phyloP scores from a whole-genome alignment of 1,284 basidiomycete species.

The Cryptococcus sp. region DNA sequence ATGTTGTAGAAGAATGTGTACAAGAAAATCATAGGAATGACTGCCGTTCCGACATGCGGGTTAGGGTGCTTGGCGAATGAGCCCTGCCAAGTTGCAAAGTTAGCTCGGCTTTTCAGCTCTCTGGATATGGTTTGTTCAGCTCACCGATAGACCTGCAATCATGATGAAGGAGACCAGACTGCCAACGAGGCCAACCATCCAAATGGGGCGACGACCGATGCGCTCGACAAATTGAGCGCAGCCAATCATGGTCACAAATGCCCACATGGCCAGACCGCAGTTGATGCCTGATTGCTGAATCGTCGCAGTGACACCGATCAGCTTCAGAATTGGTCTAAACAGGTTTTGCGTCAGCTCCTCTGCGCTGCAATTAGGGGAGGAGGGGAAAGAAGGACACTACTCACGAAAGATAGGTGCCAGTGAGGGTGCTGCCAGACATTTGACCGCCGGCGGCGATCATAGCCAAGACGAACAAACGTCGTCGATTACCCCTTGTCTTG shows the following conservation, averaged over 20 bases:
- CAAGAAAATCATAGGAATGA: conserved; percentile 43
- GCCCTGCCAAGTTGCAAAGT: neutral
- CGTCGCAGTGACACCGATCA: conserved; percentile 61
- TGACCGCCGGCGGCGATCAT: neutral
- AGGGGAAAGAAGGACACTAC: too few species aligned
- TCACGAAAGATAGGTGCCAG: neutral
- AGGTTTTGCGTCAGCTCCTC: conserved; percentile 69
- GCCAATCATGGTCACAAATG: conserved; percentile 24
- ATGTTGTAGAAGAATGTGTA: conserved; percentile 21
- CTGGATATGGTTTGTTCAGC: too few species aligned
- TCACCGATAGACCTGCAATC: neutral
- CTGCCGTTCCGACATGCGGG: conserved; percentile 30
- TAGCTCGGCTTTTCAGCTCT: too few species aligned
- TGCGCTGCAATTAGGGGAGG: conserved; percentile 18
- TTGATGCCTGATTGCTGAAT: conserved; percentile 56
- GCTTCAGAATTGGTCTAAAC: conserved; percentile 65
- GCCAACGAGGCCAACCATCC: conserved; percentile 15
- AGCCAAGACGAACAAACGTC: conserved; percentile 34
- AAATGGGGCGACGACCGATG: conserved; percentile 37
- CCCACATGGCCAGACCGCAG: conserved; percentile 59
- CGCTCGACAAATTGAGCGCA: conserved; percentile 24
- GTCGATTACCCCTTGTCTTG: conserved; percentile 36
- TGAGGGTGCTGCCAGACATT: neutral
- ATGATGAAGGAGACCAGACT: neutral
- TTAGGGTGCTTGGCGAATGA: conserved; percentile 31